Percentiles rank a stretch among this genome's conserved stretches.
Evolutionary conservation across 2,329 filamentous ascomycete genomes (phyloP).

Genomic region (Teratosphaeria epicoccoides): DNA sequence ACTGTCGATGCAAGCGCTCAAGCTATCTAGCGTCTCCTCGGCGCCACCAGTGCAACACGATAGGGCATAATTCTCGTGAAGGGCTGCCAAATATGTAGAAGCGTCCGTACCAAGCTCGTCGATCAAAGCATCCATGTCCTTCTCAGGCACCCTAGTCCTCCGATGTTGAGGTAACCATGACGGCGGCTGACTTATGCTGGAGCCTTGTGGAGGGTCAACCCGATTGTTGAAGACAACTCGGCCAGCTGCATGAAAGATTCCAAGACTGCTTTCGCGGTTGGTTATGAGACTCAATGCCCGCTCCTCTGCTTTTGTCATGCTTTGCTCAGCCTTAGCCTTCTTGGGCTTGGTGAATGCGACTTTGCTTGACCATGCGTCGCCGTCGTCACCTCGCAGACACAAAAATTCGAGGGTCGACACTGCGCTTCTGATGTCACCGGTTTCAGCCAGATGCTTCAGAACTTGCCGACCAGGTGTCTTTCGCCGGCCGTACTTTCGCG

Average conservation of each 20-base stretch:
- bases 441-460: slow-evolving; percentile 68
- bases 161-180: slow-evolving; percentile 35
- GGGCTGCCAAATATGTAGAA: slow-evolving; percentile 74
- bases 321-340: slow-evolving; percentile 46
- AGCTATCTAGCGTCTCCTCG: slow-evolving; percentile 57
- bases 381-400: slow-evolving; percentile 69
- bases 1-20: slow-evolving; percentile 76
- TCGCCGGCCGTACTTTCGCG: slow-evolving; percentile 62
- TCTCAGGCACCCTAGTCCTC: slow-evolving; percentile 35
- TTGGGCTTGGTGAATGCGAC: slow-evolving; percentile 61
- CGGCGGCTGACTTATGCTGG: slow-evolving; percentile 32
- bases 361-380: slow-evolving; percentile 63
- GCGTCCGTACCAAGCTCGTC: slow-evolving; percentile 91
- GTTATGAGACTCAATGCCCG: slow-evolving; percentile 73
- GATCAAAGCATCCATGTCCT: slow-evolving; percentile 57
- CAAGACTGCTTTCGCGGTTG: slow-evolving; percentile 77
- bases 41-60: slow-evolving; percentile 61
- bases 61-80: slow-evolving; percentile 87
- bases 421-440: slow-evolving; percentile 88
- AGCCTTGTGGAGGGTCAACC: slow-evolving; percentile 41
- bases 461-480: slow-evolving; percentile 69
- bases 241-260: slow-evolving; percentile 91
- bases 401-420: slow-evolving; percentile 86
- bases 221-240: slow-evolving; percentile 97
- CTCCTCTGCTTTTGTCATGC: slow-evolving; percentile 65